Evolutionary conservation across 495 filamentous ascomycete species (phyloP), one percentile per base, ranked within the genome.

Genomic region (Trichoderma parareesei): DNA sequence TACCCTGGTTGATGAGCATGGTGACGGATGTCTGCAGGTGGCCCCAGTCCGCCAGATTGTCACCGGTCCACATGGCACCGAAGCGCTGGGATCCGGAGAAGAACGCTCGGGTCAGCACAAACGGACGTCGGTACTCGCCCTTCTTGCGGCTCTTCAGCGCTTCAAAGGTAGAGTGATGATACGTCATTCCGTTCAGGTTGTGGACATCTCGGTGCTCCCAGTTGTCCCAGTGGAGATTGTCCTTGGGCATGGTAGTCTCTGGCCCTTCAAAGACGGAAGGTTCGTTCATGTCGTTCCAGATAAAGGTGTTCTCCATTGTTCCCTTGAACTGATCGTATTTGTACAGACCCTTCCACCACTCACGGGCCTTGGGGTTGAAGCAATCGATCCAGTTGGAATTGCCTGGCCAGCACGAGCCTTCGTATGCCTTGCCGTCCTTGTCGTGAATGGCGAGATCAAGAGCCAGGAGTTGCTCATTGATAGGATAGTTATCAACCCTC

Each of bases 211-310:
- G 88, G 71, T 98, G 94, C 74, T 98, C 94, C 94, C 94, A 98
- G 73, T 90, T 85, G 37, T 84, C 94, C 68, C 89, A 74, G 74
- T 98, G 94, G 46, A 98, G 73, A 72, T 97, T 97, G 77, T 98
- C 94, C 75, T 96, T 97, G 55, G 94, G 94, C 92, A 97, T 96
- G 40, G 93, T 93, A 11, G 90, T 96, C 73, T 98, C 94, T 0
- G 94, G 94, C 0, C 94, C 94, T 71, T 97, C 96, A 80, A 98
- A 98, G 8, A 98, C 94, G 0, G 94, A 97, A 0, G 94, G 94
- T 77, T 98, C 94, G 70, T 97, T 98, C 94, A 98, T 98, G 72
- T 98, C 94, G 74, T 98, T 98, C 94, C 94, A 98, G 72, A 98
- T 87, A 78, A 91, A 97, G 4, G 88, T 84, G 71, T 97, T 98